These are phyloP conservation scores for Lasiosphaeriaceae sp. DNA, from an alignment of 495 filamentous ascomycete species.

Conservation along the genomic window DNA sequence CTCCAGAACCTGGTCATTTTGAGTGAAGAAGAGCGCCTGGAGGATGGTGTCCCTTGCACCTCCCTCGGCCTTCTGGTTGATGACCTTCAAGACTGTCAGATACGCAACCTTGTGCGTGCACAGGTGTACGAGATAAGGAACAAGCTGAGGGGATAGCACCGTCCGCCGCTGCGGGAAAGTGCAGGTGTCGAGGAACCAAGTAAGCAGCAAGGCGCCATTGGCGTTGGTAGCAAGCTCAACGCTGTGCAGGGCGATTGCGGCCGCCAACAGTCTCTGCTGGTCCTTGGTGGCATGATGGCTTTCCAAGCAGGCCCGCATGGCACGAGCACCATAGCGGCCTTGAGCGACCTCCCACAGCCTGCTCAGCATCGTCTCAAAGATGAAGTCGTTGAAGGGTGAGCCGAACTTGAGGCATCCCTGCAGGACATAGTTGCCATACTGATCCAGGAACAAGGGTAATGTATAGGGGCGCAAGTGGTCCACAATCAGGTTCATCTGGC, in stretches of 20 bases:
- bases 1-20: constrained; percentile 80
- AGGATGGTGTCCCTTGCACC: constrained; percentile 91
- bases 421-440: constrained; percentile 97
- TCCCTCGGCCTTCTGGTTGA: constrained; percentile 93
- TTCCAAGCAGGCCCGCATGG: constrained; percentile 95
- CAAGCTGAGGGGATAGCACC: constrained; percentile 86
- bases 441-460: constrained; percentile 88
- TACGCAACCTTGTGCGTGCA: constrained; percentile 99
- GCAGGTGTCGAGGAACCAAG: constrained; percentile 98
- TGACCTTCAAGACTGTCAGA: constrained; percentile 93
- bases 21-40: constrained; percentile 90
- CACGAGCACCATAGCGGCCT: constrained; percentile 88
- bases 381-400: constrained; percentile 85
- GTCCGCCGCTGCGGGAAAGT: constrained; percentile 89
- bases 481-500: constrained; percentile 80
- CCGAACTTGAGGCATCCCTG: constrained; percentile 94
- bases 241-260: constrained; percentile 91
- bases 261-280: constrained; percentile 91
- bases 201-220: constrained; percentile 89
- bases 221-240: constrained; percentile 95
- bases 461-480: constrained; percentile 79
- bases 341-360: constrained; percentile 93
- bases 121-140: constrained; percentile 93
- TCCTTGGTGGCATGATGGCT: constrained; percentile 94
- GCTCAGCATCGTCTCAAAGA: constrained; percentile 95